Conservation (phyloP, 768 basidiomycete genomes). For the Tulasnella sp. region DNA sequence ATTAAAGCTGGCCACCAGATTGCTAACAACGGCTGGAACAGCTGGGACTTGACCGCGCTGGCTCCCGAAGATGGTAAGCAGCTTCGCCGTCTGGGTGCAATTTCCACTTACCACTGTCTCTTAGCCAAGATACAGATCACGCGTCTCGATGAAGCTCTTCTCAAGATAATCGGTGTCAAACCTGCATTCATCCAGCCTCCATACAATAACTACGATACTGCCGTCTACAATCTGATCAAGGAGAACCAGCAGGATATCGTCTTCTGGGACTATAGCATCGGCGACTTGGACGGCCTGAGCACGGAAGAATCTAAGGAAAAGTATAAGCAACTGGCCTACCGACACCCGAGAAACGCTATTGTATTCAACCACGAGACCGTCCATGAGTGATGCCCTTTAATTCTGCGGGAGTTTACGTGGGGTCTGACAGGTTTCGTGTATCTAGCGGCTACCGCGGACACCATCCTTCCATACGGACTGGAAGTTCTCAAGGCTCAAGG, state of each 20-base stretch:
- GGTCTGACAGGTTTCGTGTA: too few relatives aligned
- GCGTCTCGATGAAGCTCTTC: not conserved
- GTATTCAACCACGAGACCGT: conserved; percentile 7
- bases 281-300: not conserved
- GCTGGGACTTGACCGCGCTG: too few relatives aligned
- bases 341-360: not conserved
- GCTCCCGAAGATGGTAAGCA: too few relatives aligned
- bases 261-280: conserved; percentile 14
- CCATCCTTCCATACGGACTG: not conserved
- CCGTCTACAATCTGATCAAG: not conserved
- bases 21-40: too few relatives aligned
- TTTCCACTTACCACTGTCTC: not conserved
- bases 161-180: conserved; percentile 1
- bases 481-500: not conserved
- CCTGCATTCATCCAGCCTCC: conserved; percentile 17
- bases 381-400: not conserved
- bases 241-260: conserved; percentile 5
- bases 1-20: too few relatives aligned
- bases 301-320: not conserved
- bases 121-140: not conserved
- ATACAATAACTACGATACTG: conserved; percentile 1
- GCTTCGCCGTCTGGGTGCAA: too few relatives aligned
- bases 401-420: too few relatives aligned
- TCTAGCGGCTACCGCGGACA: conserved; percentile 20
- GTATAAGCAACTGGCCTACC: not conserved